Evolutionary conservation across 495 filamentous ascomycete genomes (phyloP), one percentile per base, ranked within the genome.

Genomic region (Aspergillus steynii): DNA sequence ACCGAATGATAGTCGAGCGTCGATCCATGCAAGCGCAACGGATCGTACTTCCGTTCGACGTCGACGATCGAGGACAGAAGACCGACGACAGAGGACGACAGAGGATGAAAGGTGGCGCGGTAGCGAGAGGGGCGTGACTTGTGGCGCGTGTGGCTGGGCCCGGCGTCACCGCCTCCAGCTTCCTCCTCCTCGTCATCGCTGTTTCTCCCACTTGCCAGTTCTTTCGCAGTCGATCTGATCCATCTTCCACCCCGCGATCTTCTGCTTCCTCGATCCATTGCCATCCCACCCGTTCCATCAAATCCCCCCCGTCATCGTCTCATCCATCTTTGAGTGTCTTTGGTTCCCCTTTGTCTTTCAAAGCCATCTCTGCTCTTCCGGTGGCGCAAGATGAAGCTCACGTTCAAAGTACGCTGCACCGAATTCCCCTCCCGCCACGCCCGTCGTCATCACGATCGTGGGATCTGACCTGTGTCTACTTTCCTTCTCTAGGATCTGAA

Each of bases 401-500:
- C 89, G 59, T 91, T 93, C 84, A 93, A 91, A 83, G 88, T 88
- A 77, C 51, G 70, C 71, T 64, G 61, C 60, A 54, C 50, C 63
- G 58, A 32, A 56, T 61, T 63, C 58, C 63, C 56, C 66, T 61
- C 65, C 66, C 64, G 61, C 59, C 56, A 62, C 29, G 25, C 50
- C 42, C 42, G 58, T 54, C 46, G 55, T 53, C 51, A 51, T 25
- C 45, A n/a, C 26, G n/a, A 34, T 53, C 27, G 5, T 46, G 37
- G 9, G 15, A 4, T 46, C 65, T 74, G 62, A 72, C 58, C 9
- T 47, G 29, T 14, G 29, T 61, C 61, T 48, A 50, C 61, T 56
- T 34, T 48, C 56, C 34, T 48, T 57, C 29, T 61, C 34, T 64
- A 96, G 93, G 95, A 99, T 78, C 82, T 99, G 69, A 97, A 97